Evolutionary conservation across 768 basidiomycete species (phyloP), one percentile per base, ranked within the genome.

Genomic region (Rhodotorula paludigena): DNA sequence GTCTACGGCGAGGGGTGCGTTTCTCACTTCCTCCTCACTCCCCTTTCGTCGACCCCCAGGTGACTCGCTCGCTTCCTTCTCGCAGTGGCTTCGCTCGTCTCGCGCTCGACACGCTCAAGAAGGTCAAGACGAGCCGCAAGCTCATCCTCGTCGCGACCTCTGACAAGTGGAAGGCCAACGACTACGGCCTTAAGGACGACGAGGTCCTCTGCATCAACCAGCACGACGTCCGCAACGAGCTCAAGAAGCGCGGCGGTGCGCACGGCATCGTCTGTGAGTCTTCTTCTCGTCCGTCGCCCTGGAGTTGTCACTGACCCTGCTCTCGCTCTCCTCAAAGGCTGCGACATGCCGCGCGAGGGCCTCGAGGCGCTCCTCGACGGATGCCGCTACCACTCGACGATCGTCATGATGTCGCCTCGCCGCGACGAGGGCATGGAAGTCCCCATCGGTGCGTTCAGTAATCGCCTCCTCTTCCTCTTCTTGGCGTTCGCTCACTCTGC

Each of bases 1-100:
- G 60, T 67, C 47, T 67, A 62, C 55, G 66, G 66, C 33, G 48
- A 61, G 32, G 66, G 66, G 66, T 67, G n/a, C 48, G 66, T 53
- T 28, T 38, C 8, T n/a, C n/a, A n/a, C n/a, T n/a, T n/a, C n/a
- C 49, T 59, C 20, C 53, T 55, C 36, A 23, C 44, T 28, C 47
- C 36, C 32, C 30, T 23, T 33, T 42, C 32, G 8, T 35, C 28
- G n/a, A 8, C 8, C 2, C 23, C 25, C 1, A 15, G 45, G 55
- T 57, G 56, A 51, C 25, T 8, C 48, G 15, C 33, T 39, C 10
- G 15, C n/a, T 45, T 52, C 16, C 47, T 35, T 33, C 52, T 5
- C 45, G 32, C 60, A 61, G 66, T 6, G 60, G 66, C 38, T 62
- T 47, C 41, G 55, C 56, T 11, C 47, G 48, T n/a, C 39, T 67